Evolutionary conservation across 257 asterid species (phyloP), one percentile per base, ranked within the genome.

Genomic region (Rubia yunnanensis): DNA sequence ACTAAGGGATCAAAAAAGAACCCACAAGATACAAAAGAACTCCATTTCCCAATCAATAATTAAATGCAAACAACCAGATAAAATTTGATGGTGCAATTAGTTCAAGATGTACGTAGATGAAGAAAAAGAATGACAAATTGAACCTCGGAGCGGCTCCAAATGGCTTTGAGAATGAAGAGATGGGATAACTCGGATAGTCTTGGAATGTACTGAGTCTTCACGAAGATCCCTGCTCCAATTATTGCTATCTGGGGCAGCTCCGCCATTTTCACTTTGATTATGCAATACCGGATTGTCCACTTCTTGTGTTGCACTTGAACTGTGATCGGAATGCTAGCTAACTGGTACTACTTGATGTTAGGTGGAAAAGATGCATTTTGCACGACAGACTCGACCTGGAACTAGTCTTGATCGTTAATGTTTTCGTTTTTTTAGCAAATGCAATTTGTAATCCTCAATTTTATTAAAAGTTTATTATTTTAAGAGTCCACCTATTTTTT

Each of bases 121-220:
- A 4, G 18, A 35, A 6, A 58, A 28, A 4, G 14, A 58, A 14
- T 7, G 58, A 15, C 5, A 20, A 20, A 66, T 34, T 8, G n/a
- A 65, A 86, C 96, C 96, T 85, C 76, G 44, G 84, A 73, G 70
- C 98, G 95, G 74, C 96, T 89, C 98, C 98, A 92, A 73, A 92
- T 89, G 61, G 85, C 83, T 73, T 72, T 78, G 69, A 92, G 91
- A 60, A 80, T 67, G 38, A 87, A 76, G 38, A 74, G 86, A 55
- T 81, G 52, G 59, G 96, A 84, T 77, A 92, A 82, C 74, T 92
- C 98, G 53, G 96, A 90, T 60, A 92, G 78, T 80, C 96, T 80
- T 11, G 98, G 98, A 58, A 92, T 84, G 79, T 92, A 92, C 59
- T 87, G 81, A 65, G 60, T 81, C 75, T 78, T 82, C 1, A 85